Percentiles rank a stretch among this genome's conserved stretches.
Conservation (phyloP, 2,329 filamentous ascomycete genomes). For the Rhytidhysteron rufulum region DNA sequence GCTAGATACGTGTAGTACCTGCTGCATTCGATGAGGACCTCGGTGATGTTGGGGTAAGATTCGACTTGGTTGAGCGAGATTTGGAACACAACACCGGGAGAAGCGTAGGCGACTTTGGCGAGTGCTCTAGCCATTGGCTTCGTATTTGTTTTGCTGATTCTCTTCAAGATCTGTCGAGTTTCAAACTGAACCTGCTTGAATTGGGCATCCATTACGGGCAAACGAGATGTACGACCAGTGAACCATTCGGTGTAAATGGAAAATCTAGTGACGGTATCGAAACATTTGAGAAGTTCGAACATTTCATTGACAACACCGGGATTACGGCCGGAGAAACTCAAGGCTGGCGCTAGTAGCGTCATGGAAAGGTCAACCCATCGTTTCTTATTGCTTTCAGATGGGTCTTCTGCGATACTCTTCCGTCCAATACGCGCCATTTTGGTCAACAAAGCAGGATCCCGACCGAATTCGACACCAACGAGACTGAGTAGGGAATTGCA, state of each 20-base stretch:
- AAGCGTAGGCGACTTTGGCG: slow-evolving; percentile 87
- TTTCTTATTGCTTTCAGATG: slow-evolving; percentile 63
- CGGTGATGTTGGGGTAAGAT: slow-evolving; percentile 89
- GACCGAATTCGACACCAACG: slow-evolving; percentile 84
- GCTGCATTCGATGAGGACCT: slow-evolving; percentile 90
- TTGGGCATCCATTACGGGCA: slow-evolving; percentile 72
- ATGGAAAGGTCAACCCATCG: slow-evolving; percentile 85
- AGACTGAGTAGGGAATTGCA: slow-evolving; percentile 81
- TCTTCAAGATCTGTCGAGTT: slow-evolving; percentile 81
- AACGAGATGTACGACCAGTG: slow-evolving; percentile 69
- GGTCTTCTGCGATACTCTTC: slow-evolving; percentile 67
- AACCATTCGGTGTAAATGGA: slow-evolving; percentile 94
- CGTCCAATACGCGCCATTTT: slow-evolving; percentile 85
- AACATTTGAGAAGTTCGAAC: slow-evolving; percentile 76
- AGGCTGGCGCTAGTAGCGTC: slow-evolving; percentile 77
- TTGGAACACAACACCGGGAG: slow-evolving; percentile 86
- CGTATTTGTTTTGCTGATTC: slow-evolving; percentile 83
- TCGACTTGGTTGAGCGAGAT: slow-evolving; percentile 89
- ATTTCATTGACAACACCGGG: slow-evolving; percentile 80
- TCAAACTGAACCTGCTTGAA: slow-evolving; percentile 75
- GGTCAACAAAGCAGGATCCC: slow-evolving; percentile 70
- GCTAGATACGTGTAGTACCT: slow-evolving; percentile 90
- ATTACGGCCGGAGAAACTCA: slow-evolving; percentile 83
- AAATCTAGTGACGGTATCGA: slow-evolving; percentile 73
- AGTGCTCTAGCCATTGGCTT: slow-evolving; percentile 81